These are phyloP conservation scores for Plantago elongata DNA, from an alignment of 257 asterid species.

Conservation along the genomic window DNA sequence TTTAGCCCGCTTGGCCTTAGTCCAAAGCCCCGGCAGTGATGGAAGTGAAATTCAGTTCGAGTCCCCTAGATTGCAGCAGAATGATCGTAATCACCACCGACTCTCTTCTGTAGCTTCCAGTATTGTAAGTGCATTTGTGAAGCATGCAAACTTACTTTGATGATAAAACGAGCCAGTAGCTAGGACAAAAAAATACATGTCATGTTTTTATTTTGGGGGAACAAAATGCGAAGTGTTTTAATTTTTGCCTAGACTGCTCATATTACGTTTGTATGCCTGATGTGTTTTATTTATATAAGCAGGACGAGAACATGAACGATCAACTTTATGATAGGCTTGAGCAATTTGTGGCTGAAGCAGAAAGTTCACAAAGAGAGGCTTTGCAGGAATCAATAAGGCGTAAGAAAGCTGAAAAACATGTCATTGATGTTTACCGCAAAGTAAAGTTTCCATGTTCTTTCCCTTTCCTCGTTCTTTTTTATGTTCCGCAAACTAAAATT, in stretches of 20 bases:
- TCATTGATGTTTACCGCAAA: slow-evolving; percentile 38
- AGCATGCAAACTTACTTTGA: neutral
- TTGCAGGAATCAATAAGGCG: slow-evolving; percentile 61
- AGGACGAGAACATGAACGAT: slow-evolving; percentile 48
- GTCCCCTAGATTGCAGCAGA: slow-evolving; percentile 18
- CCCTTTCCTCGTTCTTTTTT: neutral
- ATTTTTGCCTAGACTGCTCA: slow-evolving; percentile 1
- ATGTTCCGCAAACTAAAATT: neutral
- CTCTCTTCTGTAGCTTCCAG: slow-evolving; percentile 29
- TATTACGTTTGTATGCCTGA: slow-evolving; percentile 16
- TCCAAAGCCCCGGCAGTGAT: slow-evolving; percentile 26
- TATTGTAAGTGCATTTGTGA: slow-evolving; percentile 42
- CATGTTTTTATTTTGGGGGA: neutral
- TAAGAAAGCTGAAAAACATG: slow-evolving; percentile 71
- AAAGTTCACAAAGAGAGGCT: slow-evolving; percentile 64
- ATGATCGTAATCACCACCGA: slow-evolving; percentile 15
- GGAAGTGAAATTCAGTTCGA: slow-evolving; percentile 32
- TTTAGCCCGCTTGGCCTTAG: slow-evolving; percentile 26
- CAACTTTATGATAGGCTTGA: slow-evolving; percentile 57
- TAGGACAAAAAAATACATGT: neutral
- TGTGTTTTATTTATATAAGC: slow-evolving; percentile 30
- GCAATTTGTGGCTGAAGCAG: slow-evolving; percentile 62
- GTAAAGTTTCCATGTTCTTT: slow-evolving; percentile 35
- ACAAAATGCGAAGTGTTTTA: neutral
- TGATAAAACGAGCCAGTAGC: neutral